Percentiles rank a stretch among this genome's conserved stretches.
phyloP scores from a whole-genome alignment of 805 yeast genomes.

The Metschnikowia koreensis region DNA sequence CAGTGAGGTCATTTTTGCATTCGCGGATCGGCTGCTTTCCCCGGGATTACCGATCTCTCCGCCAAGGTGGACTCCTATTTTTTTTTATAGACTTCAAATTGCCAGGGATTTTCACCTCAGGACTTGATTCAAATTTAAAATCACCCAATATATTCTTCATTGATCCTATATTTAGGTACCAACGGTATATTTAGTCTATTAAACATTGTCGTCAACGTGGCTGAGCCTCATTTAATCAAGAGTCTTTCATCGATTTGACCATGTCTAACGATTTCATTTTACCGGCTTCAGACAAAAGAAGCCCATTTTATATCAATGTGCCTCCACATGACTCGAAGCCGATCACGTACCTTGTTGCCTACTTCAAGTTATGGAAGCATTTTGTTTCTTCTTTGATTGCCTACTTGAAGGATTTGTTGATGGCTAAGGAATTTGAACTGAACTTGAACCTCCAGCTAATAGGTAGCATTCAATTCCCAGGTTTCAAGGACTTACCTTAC shows the following conservation, averaged over 20 bases:
- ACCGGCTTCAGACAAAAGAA: slow-evolving; percentile 32
- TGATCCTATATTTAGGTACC: too few species aligned
- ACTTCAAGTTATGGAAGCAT: slow-evolving; percentile 42
- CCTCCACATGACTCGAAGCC: slow-evolving; percentile 40
- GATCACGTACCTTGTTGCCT: slow-evolving; percentile 35
- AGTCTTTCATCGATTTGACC: not conserved
- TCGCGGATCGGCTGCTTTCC: slow-evolving; percentile 1
- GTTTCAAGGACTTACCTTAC: slow-evolving; percentile 42
- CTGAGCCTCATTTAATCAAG: not conserved
- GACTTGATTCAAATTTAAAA: too few species aligned
- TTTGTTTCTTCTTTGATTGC: slow-evolving; percentile 36
- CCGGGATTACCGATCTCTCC: not conserved
- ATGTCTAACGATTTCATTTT: slow-evolving; percentile 18
- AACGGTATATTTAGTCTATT: not conserved
- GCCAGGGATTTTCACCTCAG: too few species aligned
- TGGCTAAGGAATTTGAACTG: slow-evolving; percentile 45
- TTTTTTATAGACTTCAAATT: too few species aligned
- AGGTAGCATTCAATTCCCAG: slow-evolving; percentile 39
- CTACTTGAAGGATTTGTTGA: slow-evolving; percentile 42
- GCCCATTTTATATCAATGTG: slow-evolving; percentile 40
- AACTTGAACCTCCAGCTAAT: slow-evolving; percentile 38
- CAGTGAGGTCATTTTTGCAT: not conserved
- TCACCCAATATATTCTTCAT: too few species aligned
- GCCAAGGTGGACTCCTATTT: not conserved
- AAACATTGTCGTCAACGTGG: not conserved